Base-by-base conservation (phyloP, 2,329 filamentous ascomycete genomes). In the Microcyclospora tardicrescens region DNA sequence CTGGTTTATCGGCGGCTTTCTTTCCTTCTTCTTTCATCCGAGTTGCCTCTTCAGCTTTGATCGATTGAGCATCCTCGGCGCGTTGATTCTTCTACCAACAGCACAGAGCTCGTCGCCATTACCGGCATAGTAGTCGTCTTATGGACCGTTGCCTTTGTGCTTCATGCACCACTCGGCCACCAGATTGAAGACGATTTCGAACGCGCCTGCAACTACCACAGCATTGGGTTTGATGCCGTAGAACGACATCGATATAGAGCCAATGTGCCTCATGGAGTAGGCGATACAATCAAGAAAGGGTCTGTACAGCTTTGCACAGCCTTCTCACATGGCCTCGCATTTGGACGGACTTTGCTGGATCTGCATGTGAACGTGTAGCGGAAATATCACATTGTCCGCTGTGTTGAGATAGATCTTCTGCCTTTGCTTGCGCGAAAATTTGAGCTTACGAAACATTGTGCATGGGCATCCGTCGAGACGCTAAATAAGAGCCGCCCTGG, bases 141-240 rank as follows among this genome's bases (percentile, higher is more conserved):
- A 40, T 3, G 27, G 29, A 4, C 28, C 16, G 4, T 24, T 30
- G 2, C 46, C 44, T 13, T 38, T 45, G 19, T 45, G 40, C 10
- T 19, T 13, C n/a, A 36, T 39, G 13, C 42, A 40, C 46, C 46
- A 49, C 8, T 49, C 40, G 5, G 38, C 34, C 5, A 45, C 41
- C 8, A 47, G 33, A 24, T 49, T 52, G 47, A 48, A 49, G 9
- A 42, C 41, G 39, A 48, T 53, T 33, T 51, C 47, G 27, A 54
- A 53, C 6, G 50, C 49, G 16, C 44, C 33, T 2, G 48, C 50
- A 14, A 52, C 50, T 8, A 43, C 43, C 1, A 47, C 43, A 4
- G 52, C 53, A 19, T 52, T 51, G 15, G 45, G 39, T 2, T 45
- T 47, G 30, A 54, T 47, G 3, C 53, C 53, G 32, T 47, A 51